phyloP scores from a whole-genome alignment of 495 filamentous ascomycete species.

The Friedmanniomyces simplex region DNA sequence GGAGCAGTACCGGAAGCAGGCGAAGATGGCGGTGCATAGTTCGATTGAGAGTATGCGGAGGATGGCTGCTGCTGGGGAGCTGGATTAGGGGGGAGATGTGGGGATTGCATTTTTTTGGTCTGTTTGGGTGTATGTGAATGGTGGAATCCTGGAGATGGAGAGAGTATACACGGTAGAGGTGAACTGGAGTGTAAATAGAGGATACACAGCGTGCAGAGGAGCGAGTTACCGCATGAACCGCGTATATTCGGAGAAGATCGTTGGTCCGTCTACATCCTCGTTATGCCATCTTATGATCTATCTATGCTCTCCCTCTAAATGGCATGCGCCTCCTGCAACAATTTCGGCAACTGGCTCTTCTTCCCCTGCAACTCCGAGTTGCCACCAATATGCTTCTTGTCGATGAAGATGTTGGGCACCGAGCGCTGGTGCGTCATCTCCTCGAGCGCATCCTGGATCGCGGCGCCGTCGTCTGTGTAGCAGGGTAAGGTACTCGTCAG shows the following conservation, averaged over 20 bases:
- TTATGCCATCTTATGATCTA: not conserved
- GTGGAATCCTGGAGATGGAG: too few relatives aligned
- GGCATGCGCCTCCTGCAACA: conserved; percentile 60
- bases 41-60: conserved; percentile 21
- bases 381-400: conserved; percentile 81
- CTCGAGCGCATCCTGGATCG: conserved; percentile 70
- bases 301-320: conserved; percentile 31
- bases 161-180: too few relatives aligned
- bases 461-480: conserved; percentile 75
- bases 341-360: conserved; percentile 43
- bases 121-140: too few relatives aligned
- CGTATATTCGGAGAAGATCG: too few relatives aligned
- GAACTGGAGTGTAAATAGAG: too few relatives aligned
- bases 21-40: conserved; percentile 23
- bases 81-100: too few relatives aligned
- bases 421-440: conserved; percentile 74
- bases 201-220: too few relatives aligned
- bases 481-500: not conserved
- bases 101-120: too few relatives aligned
- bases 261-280: not conserved
- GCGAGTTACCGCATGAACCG: too few relatives aligned
- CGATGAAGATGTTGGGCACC: conserved; percentile 94
- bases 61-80: conserved; percentile 22
- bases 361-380: conserved; percentile 82
- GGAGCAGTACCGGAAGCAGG: conserved; percentile 21